These are phyloP conservation scores for Candida qinlingensis DNA, from an alignment of 805 yeast species.

Conservation along the genomic window DNA sequence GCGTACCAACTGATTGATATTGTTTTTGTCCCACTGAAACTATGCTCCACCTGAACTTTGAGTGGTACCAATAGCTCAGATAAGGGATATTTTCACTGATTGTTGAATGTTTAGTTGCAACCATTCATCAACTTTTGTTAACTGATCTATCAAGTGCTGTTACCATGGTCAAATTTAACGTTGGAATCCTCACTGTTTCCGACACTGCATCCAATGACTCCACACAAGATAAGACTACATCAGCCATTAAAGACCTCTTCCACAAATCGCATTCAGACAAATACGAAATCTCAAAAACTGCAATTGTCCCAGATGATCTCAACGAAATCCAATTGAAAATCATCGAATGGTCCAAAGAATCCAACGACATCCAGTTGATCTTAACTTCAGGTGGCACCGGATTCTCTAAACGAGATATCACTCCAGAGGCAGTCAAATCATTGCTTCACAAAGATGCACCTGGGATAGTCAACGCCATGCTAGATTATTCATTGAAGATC, in stretches of 20 bases:
- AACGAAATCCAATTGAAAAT: slow-evolving; percentile 17
- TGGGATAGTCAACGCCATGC: slow-evolving; percentile 45
- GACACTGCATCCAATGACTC: slow-evolving; percentile 1
- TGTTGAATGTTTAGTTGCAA: no score
- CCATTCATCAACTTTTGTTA: no score
- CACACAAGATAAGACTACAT: slow-evolving; percentile 1
- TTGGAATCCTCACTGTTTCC: slow-evolving; percentile 5
- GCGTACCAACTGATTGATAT: no score
- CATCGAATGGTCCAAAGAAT: slow-evolving; percentile 23
- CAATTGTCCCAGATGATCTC: slow-evolving; percentile 35
- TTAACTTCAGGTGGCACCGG: slow-evolving; percentile 55
- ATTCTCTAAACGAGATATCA: slow-evolving; percentile 37
- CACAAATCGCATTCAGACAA: neutral
- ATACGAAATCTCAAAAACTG: slow-evolving; percentile 10
- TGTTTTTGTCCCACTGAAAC: no score
- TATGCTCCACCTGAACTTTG: no score
- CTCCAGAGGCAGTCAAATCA: slow-evolving; percentile 46
- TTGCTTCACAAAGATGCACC: slow-evolving; percentile 40
- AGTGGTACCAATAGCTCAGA: no score
- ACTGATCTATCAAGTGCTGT: neutral
- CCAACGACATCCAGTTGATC: slow-evolving; percentile 22
- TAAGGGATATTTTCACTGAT: no score
- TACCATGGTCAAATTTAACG: neutral
- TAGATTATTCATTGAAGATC: slow-evolving; percentile 34
- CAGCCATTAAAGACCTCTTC: neutral